Base-by-base conservation (phyloP, 139 green algal species). In the Tetradesmus obliquus region DNA sequence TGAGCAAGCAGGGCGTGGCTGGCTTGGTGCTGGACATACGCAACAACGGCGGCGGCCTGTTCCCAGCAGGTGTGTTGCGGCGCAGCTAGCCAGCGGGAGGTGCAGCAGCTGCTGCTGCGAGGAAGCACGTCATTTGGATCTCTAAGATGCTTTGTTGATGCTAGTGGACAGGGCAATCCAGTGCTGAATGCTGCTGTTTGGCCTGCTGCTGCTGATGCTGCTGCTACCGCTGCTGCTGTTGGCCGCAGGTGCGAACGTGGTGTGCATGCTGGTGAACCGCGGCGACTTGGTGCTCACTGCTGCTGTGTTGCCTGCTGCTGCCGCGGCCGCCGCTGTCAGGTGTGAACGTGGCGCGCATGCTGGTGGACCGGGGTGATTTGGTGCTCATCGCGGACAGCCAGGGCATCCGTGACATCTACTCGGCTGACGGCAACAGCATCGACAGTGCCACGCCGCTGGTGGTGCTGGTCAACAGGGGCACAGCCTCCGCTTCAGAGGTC, bases 391-490 rank as follows among this genome's bases (percentile, higher is more conserved):
- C 97, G 0, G 98, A 99, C 95, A 97, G 85, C 81, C 85, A 96
- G 19, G 98, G 98, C 22, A 95, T 99, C 58, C 93, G 97, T 2
- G 98, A 99, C 93, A 96, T 98, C 22, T 99, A 98, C 88, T 97
- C 97, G 1, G 96, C 96, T 0, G 94, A 98, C 54, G 93, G 94
- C 76, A 87, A 54, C 20, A 91, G 94, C 7, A 32, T 95, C 22
- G 94, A 96, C 45, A 60, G 19, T 0, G 87, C 55, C 3, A 95
- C 95, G 10, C 97, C 96, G 10, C 91, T 99, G 53, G 62, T 92
- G 53, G 94, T 99, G 84, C 95, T 99, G 57, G 98, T 99, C 66
- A 99, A 99, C 94, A 96, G 96, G 57, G 97, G 98, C n/a, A 99
- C 98, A 6, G 98, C 98, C 4, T 98, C 94, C 85, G 98, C 98